Percentiles rank a stretch among this genome's conserved stretches.
Evolutionary conservation across 345 rosid species (phyloP).

Genomic region (Raphanus raphanistrum): DNA sequence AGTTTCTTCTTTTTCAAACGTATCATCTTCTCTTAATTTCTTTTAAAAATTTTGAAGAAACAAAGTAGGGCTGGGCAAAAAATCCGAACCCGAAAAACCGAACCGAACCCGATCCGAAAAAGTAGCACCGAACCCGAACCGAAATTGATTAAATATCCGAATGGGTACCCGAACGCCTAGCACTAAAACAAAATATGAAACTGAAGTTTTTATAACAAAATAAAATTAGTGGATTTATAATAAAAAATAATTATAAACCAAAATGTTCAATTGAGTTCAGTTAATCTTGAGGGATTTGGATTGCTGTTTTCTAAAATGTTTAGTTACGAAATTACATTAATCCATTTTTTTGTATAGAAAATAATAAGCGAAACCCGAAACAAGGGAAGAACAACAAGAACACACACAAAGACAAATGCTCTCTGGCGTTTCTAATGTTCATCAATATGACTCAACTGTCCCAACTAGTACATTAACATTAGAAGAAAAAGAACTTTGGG

Average conservation of each 20-base stretch:
- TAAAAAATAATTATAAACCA: neutral
- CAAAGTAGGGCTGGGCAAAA: too few relatives aligned
- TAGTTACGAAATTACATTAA: neutral
- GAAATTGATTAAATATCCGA: too few relatives aligned
- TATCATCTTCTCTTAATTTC: neutral
- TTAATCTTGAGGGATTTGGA: neutral
- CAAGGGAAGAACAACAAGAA: neutral
- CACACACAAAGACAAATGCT: neutral
- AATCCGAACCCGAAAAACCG: too few relatives aligned
- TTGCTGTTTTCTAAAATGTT: neutral
- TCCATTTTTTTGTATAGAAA: neutral
- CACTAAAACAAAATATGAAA: too few relatives aligned
- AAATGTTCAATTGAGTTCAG: neutral
- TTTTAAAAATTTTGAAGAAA: neutral
- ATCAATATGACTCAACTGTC: neutral
- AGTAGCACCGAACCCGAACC: too few relatives aligned
- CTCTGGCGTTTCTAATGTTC: neutral
- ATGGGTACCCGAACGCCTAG: too few relatives aligned
- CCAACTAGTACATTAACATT: neutral
- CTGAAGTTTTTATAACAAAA: neutral
- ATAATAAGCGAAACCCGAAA: neutral
- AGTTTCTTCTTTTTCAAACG: constrained; percentile 15
- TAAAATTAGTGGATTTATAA: too few relatives aligned
- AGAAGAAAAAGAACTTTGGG: neutral
- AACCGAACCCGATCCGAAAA: too few relatives aligned